Percentiles rank a stretch among this genome's conserved stretches.
Conservation (phyloP, 306 rosid species). For the Castanospermum australe region DNA sequence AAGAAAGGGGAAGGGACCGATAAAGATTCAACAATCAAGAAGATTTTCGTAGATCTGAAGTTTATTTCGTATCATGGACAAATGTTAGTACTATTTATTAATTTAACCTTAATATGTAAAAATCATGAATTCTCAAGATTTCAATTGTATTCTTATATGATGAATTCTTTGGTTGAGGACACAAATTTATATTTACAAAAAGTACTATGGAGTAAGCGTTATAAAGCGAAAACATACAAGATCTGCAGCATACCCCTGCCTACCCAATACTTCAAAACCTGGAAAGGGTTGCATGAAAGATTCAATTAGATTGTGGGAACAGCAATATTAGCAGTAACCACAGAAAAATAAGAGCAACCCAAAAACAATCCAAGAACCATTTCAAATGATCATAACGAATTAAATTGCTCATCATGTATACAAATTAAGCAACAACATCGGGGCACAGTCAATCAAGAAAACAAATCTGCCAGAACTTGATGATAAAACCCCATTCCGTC, state of each 20-base stretch:
- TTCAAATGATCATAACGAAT: background rate
- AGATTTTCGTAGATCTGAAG: too few relatives aligned
- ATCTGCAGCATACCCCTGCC: slow-evolving; percentile 85
- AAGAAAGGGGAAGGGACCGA: too few relatives aligned
- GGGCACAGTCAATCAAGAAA: background rate
- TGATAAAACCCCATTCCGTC: slow-evolving; percentile 71
- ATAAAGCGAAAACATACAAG: slow-evolving; percentile 56
- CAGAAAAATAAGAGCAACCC: background rate
- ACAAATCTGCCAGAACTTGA: slow-evolving; percentile 64
- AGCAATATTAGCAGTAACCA: background rate
- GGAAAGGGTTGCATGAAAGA: slow-evolving; percentile 21
- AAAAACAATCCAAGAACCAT: background rate
- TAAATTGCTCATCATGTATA: background rate
- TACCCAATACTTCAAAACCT: slow-evolving; percentile 73
- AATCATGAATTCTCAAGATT: too few relatives aligned
- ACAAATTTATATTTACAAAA: too few relatives aligned
- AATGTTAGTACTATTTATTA: too few relatives aligned
- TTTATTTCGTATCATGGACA: too few relatives aligned
- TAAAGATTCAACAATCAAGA: too few relatives aligned
- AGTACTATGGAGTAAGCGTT: background rate
- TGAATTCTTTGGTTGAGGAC: too few relatives aligned
- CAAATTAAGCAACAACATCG: background rate
- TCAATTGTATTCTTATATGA: too few relatives aligned
- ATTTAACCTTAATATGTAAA: too few relatives aligned
- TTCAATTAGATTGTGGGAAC: slow-evolving; percentile 16